Evolutionary conservation across 495 filamentous ascomycete species (phyloP), one percentile per base, ranked within the genome.

Genomic region (Pyronema omphalodes): DNA sequence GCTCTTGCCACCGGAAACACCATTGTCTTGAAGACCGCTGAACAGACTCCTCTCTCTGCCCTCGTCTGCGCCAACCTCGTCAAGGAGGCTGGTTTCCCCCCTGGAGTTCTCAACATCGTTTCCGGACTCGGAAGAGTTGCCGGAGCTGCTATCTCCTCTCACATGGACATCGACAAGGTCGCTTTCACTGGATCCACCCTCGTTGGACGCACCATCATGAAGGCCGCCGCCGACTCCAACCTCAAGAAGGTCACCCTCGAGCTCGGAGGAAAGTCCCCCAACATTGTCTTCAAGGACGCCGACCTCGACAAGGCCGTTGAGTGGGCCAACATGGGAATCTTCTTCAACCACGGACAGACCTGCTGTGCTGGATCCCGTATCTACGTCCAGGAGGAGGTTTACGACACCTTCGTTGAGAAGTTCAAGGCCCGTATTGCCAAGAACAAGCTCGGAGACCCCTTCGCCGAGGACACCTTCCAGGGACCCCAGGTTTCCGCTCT

Each of bases 211-310:
- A 74, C 74, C 60, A 86, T 98, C 76, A 86, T 96, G 78, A 93
- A 95, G 79, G 87, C 89, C 33, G 88, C 91, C 9, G 91, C 91
- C 46, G 73, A 80, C 67, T 91, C 84, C 66, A 96, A 96, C 77
- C 67, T 96, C 68, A 96, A 96, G 83, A 94, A 94, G 81, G 91
- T 95, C 48, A 96, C 89, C n/a, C 78, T 96, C 35, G 89, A 96
- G 72, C 82, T 96, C 52, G 89, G 89, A 68, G 89, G 89, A 71
- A 96, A 96, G 80, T 93, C 85, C 53, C 89, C 89, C 58, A 96
- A 96, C 76, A 94, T 96, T 57, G 80, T 96, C 67, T 95, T 96
- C 71, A 74, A 89, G 64, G 89, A 96, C 63, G 89, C 89, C 53
- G 81, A 96, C 65, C 88, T 96, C 62, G 88, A 95, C 62, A 83